These are phyloP conservation scores for Alnus rubra DNA, from an alignment of 306 rosid species.

Conservation along the genomic window DNA sequence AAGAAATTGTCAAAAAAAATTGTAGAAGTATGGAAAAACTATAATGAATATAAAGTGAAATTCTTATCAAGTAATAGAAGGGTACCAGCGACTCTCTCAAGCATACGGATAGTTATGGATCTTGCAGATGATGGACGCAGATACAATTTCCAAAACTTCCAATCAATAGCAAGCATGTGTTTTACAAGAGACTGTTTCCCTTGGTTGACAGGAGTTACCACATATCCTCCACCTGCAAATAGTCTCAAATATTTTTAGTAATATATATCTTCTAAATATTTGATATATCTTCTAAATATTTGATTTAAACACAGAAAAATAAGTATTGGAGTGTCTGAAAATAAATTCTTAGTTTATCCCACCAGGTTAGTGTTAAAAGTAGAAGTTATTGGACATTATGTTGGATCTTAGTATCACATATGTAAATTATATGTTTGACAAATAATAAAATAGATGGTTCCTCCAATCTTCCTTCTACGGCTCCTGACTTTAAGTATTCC, in stretches of 20 bases:
- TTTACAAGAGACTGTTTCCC: conserved; percentile 75
- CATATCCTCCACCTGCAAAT: conserved; percentile 84
- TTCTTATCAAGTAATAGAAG: conserved; percentile 19
- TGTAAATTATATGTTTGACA: neutral
- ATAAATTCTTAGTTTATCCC: neutral
- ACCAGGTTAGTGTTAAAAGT: neutral
- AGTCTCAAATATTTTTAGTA: neutral
- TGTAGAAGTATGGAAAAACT: neutral
- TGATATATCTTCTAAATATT: neutral
- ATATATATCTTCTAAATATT: neutral
- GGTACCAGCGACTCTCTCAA: conserved; percentile 77
- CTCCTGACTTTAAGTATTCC: neutral
- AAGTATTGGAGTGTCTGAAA: neutral
- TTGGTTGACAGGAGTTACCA: conserved; percentile 69
- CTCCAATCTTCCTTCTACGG: neutral
- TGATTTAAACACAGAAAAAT: neutral
- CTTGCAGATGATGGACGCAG: conserved; percentile 64
- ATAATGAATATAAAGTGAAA: neutral
- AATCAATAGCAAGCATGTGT: conserved; percentile 92
- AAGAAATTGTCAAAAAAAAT: neutral
- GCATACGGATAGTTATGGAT: conserved; percentile 72
- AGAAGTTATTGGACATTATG: neutral
- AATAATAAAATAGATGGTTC: neutral
- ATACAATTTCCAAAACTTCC: conserved; percentile 84
- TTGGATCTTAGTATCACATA: neutral